phyloP scores from a whole-genome alignment of 2,329 filamentous ascomycete genomes.

The Sporothrix mexicana region DNA sequence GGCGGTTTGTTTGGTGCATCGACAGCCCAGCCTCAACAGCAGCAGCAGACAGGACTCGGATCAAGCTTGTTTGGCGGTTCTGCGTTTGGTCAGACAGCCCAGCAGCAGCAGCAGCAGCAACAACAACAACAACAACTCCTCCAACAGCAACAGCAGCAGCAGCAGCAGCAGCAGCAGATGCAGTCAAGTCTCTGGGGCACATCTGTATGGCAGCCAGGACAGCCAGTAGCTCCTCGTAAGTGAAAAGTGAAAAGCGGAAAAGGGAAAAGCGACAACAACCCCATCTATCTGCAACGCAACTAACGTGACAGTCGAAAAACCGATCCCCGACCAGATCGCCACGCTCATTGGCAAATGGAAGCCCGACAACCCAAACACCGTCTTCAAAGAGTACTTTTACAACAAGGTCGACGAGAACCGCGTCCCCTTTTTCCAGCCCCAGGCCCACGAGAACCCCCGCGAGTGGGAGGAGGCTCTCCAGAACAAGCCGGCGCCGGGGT shows the following conservation, averaged over 20 bases:
- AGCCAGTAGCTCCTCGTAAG: conserved; percentile 56
- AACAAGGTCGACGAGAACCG: conserved; percentile 77
- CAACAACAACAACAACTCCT: conserved; percentile 47
- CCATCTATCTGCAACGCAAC: not conserved
- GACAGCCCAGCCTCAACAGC: conserved; percentile 35
- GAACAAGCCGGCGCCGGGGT: conserved; percentile 76
- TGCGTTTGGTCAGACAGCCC: not conserved
- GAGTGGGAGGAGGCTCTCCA: conserved; percentile 86
- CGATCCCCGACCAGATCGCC: conserved; percentile 74
- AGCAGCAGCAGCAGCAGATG: conserved; percentile 48
- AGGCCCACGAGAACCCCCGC: conserved; percentile 71
- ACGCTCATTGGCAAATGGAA: conserved; percentile 77
- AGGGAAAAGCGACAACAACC: no score
- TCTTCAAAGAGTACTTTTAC: conserved; percentile 86
- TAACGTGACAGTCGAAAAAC: conserved; percentile 65
- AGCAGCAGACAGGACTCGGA: conserved; percentile 38
- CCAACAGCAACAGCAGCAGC: conserved; percentile 45
- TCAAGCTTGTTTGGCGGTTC: conserved; percentile 29
- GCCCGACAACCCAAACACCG: conserved; percentile 68
- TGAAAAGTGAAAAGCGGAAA: not conserved
- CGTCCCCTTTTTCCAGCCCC: conserved; percentile 77
- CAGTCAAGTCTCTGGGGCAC: conserved; percentile 50
- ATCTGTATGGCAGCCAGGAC: conserved; percentile 59
- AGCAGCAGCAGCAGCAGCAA: conserved; percentile 37
- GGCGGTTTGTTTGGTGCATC: conserved; percentile 32